phyloP scores from a whole-genome alignment of 345 rosid species.

The Chamaenerion angustifolium region DNA sequence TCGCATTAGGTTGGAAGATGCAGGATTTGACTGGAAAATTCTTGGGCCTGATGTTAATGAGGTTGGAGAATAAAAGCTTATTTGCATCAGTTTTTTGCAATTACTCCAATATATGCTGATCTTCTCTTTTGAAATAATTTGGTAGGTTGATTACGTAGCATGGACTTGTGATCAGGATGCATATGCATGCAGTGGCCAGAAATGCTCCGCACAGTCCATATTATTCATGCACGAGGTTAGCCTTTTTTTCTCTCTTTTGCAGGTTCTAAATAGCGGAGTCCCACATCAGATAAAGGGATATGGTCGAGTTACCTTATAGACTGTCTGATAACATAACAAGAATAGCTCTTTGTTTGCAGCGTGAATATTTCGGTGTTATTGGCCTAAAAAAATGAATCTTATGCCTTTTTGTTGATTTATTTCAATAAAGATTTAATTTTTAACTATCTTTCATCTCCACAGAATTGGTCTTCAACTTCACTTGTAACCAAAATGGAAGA shows the following conservation, averaged over 20 bases:
- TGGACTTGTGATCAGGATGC: slow-evolving; percentile 99
- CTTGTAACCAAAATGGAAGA: slow-evolving; percentile 58
- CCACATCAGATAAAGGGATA: no score
- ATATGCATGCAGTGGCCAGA: slow-evolving; percentile 97
- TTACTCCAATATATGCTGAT: not conserved
- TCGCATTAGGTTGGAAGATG: slow-evolving; percentile 86
- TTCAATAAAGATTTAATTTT: not conserved
- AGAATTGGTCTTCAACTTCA: slow-evolving; percentile 72
- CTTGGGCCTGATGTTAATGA: slow-evolving; percentile 95
- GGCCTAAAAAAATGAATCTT: no score
- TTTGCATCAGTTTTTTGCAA: not conserved
- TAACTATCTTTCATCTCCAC: slow-evolving; percentile 8
- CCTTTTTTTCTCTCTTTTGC: not conserved
- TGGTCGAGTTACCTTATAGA: no score
- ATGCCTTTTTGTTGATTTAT: not conserved
- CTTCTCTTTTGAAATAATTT: slow-evolving; percentile 8
- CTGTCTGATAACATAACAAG: no score
- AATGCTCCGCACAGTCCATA: slow-evolving; percentile 93
- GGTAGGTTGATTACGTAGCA: slow-evolving; percentile 83
- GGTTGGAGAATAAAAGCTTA: slow-evolving; percentile 21
- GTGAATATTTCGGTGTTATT: not conserved
- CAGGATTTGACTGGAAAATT: slow-evolving; percentile 98
- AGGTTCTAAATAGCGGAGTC: no score
- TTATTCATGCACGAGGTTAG: slow-evolving; percentile 92
- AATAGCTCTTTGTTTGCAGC: no score